Conservation (phyloP, 73 alveolate genomes). For the Durusdinium trenchii region DNA sequence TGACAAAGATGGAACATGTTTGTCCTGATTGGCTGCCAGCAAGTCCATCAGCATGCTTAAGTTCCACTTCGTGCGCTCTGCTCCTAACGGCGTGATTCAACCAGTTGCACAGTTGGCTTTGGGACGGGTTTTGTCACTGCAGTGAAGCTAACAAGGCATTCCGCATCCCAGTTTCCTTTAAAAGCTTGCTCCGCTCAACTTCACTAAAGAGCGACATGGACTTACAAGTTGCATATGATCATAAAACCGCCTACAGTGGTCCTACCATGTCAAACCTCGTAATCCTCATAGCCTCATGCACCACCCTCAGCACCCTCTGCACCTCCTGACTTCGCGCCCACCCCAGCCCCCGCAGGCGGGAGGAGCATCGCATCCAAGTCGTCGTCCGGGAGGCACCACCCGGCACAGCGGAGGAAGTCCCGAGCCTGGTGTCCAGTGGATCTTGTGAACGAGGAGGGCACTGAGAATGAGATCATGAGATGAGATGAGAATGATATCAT, state of each 20-base stretch:
- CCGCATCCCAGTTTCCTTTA: background rate
- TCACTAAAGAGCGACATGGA: background rate
- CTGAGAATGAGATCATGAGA: background rate
- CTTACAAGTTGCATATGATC: background rate
- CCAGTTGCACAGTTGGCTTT: background rate
- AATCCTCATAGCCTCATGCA: too few species aligned
- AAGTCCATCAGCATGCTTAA: constrained; percentile 41
- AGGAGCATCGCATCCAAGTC: constrained; percentile 64
- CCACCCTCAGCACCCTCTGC: too few species aligned
- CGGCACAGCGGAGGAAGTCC: constrained; percentile 70
- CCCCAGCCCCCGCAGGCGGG: too few species aligned
- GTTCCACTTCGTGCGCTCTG: constrained; percentile 82
- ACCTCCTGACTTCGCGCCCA: too few species aligned
- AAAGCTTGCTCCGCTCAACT: background rate
- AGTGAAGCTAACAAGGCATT: background rate
- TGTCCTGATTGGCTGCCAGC: constrained; percentile 36
- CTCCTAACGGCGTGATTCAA: background rate
- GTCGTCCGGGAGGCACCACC: constrained; percentile 68
- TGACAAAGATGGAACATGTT: too few species aligned
- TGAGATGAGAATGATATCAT: background rate
- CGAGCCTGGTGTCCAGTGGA: constrained; percentile 15
- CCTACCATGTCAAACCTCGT: too few species aligned
- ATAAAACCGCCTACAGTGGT: background rate
- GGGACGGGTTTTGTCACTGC: background rate
- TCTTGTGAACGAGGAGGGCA: background rate